Percentiles rank a stretch among this genome's conserved stretches.
Conservation (phyloP, 345 rosid species). For the Syzygium grande region DNA sequence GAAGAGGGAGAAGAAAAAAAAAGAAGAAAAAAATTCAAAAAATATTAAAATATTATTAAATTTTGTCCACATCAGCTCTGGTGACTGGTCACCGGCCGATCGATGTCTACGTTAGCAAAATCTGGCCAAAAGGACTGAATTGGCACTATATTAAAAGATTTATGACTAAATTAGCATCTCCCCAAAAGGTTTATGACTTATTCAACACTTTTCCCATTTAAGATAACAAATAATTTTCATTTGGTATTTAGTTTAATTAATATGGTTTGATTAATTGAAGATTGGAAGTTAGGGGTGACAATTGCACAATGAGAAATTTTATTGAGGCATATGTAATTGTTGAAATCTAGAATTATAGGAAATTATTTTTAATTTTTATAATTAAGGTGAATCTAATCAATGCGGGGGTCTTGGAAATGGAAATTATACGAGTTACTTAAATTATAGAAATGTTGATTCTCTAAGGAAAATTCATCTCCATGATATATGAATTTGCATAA, state of each 20-base stretch:
- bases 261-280: neutral
- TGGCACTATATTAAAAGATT: too few relatives aligned
- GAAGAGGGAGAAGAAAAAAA: too few relatives aligned
- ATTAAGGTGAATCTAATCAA: neutral
- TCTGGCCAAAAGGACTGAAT: too few relatives aligned
- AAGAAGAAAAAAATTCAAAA: too few relatives aligned
- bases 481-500: neutral
- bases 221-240: neutral
- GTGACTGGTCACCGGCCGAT: too few relatives aligned
- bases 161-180: too few relatives aligned
- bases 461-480: neutral
- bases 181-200: too few relatives aligned
- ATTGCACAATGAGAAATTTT: neutral
- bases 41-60: too few relatives aligned
- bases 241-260: neutral
- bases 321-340: neutral
- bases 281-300: neutral
- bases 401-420: neutral
- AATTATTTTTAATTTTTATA: neutral
- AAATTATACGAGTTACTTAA: neutral
- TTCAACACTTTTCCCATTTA: too few relatives aligned
- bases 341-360: neutral
- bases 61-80: too few relatives aligned
- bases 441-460: neutral
- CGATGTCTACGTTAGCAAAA: too few relatives aligned